These are phyloP conservation scores for Entomortierella parvispora DNA, from an alignment of 192 early-diverging fungal genomes.

Conservation along the genomic window DNA sequence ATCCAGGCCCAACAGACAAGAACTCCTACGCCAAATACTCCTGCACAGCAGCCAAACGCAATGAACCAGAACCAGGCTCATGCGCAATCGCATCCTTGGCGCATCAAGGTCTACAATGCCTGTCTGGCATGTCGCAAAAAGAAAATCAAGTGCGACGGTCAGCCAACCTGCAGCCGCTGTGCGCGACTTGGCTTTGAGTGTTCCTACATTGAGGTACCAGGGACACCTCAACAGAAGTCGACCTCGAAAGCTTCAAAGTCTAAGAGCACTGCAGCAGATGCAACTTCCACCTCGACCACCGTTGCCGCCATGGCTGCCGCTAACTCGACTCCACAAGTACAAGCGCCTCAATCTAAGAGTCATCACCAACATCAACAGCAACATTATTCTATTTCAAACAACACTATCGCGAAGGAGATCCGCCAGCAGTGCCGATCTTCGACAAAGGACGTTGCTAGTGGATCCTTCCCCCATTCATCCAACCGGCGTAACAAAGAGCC, in stretches of 20 bases:
- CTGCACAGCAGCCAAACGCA: too few species aligned
- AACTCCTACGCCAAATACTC: too few species aligned
- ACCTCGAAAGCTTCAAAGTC: not conserved
- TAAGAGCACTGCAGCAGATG: not conserved
- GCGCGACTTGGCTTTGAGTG: slow-evolving; percentile 48
- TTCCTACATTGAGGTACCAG: slow-evolving; percentile 45
- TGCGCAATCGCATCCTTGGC: slow-evolving; percentile 47
- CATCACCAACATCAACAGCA: slow-evolving; percentile 8
- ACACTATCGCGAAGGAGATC: slow-evolving; percentile 14
- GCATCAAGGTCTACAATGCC: slow-evolving; percentile 56
- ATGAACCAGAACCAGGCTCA: slow-evolving; percentile 50
- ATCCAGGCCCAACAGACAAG: too few species aligned
- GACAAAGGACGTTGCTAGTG: slow-evolving; percentile 34
- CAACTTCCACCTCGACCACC: not conserved
- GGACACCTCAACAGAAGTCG: slow-evolving; percentile 14
- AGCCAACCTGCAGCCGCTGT: slow-evolving; percentile 50
- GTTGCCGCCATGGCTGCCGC: too few species aligned
- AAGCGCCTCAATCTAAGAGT: not conserved
- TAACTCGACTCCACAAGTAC: too few species aligned
- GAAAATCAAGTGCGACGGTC: slow-evolving; percentile 57
- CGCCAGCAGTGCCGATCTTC: slow-evolving; percentile 25
- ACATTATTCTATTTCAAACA: not conserved
- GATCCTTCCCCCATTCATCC: slow-evolving; percentile 11
- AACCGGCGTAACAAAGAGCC: slow-evolving; percentile 11
- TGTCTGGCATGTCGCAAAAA: slow-evolving; percentile 55